Base-by-base conservation (phyloP, 225 moss, liverwort and hornwort genomes). In the Polytrichum formosum region DNA sequence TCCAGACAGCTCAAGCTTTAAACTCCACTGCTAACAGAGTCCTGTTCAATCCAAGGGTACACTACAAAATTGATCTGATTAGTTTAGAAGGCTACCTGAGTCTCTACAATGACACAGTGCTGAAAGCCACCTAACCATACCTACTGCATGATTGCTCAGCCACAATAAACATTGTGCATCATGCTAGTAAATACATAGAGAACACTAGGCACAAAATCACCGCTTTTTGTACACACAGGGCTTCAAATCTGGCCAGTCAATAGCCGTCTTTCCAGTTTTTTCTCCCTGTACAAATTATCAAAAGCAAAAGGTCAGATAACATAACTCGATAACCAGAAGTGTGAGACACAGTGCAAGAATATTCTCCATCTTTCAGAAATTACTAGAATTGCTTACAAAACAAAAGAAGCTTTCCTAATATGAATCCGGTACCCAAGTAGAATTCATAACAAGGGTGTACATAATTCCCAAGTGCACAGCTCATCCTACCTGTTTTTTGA, bases 211-310 rank as follows among this genome's bases (percentile, higher is more conserved):
- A 74, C 68, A 4, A 19, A 20, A 73, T 86, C 73, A 89, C 21
- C 88, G 80, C 74, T 81, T 83, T 68, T 96, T 96, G 88, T 96
- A 91, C 60, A 93, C 80, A 75, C 93, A 96, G 5, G 93, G 86
- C 72, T 96, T 96, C 75, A 96, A 76, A 35, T 88, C 85, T 35
- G 96, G 96, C 96, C 96, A 96, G 7, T 75, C 77, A 63, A 84
- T 88, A 67, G 73, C 56, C 65, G 58, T 74, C 76, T 81, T 93
- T 63, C 73, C 77, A 73, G 72, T 63, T 64, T 85, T 87, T 53
- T 75, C 83, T 28, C 82, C 85, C 88, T 90, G 80, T 16, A 46
- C 30, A 73, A 46, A 79, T 21, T 59, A 75, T 46, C 65, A 28
- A 65, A 60, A 63, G 29, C 66, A 67, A 4, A 46, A 21, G 19